Evolutionary conservation across 305 asterid genomes (phyloP).

Genomic region (Fraxinus velutina): DNA sequence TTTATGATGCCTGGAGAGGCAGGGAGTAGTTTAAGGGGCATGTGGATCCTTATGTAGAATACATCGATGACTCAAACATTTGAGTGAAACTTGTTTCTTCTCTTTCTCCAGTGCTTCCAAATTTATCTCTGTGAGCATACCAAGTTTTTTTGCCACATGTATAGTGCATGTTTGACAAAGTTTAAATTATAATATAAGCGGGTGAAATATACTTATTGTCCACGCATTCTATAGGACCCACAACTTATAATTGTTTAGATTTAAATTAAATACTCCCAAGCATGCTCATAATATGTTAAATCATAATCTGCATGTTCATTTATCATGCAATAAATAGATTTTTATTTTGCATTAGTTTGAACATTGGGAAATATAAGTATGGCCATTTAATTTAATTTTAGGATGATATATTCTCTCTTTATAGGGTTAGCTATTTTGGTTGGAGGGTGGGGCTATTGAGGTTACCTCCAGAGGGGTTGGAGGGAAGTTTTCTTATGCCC

Average conservation of each 20-base stretch:
- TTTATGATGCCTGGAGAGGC: background rate
- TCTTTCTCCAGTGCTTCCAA: background rate
- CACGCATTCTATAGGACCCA: background rate
- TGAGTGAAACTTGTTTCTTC: background rate
- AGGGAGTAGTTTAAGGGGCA: background rate
- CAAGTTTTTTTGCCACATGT: background rate
- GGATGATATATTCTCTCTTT: background rate
- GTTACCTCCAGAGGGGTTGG: background rate
- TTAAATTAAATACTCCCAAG: background rate
- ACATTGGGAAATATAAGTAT: background rate
- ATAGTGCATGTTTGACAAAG: background rate
- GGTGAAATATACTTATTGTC: background rate
- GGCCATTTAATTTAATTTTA: background rate
- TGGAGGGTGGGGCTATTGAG: background rate
- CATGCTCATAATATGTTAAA: background rate
- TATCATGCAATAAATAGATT: background rate
- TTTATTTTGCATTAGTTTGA: background rate
- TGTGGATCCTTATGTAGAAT: background rate
- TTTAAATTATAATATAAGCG: background rate
- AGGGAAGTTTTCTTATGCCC: background rate
- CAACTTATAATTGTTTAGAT: background rate
- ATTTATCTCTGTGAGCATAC: background rate
- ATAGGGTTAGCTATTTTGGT: background rate
- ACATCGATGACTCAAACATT: background rate
- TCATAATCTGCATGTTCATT: background rate